Conservation (phyloP, 2,329 filamentous ascomycete species). For the Fusarium pseudograminearum region DNA sequence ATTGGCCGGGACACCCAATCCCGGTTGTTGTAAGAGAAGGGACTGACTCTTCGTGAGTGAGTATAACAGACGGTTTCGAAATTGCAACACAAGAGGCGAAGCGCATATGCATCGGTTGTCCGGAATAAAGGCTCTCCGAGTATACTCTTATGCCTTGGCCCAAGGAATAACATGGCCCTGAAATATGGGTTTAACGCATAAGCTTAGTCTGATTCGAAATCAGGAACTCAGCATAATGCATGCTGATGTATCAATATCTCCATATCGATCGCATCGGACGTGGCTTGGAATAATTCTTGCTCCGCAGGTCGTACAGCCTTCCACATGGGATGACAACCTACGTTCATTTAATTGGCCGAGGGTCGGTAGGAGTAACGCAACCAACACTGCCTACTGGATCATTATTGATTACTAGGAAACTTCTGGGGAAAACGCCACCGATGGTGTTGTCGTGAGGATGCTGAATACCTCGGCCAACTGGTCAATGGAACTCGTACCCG, state of each 20-base stretch:
- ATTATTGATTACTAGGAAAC: not conserved
- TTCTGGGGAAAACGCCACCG: not conserved
- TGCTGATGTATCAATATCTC: not conserved
- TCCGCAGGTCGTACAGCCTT: not conserved
- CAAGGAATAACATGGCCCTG: not conserved
- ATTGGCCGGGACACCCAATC: not conserved
- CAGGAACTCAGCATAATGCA: not conserved
- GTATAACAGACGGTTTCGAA: not conserved
- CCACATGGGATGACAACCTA: not conserved
- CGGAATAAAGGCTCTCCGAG: not conserved
- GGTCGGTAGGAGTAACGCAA: not conserved
- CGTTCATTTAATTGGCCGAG: not conserved
- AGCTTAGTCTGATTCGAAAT: not conserved
- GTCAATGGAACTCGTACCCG: not conserved
- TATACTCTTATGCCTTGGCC: constrained; percentile 5
- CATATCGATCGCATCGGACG: not conserved
- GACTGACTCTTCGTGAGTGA: not conserved
- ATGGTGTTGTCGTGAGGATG: not conserved
- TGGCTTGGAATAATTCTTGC: constrained; percentile 10
- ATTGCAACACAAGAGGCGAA: not conserved
- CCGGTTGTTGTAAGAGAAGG: not conserved
- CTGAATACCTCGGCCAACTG: constrained; percentile 3
- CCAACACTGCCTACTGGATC: constrained; percentile 16
- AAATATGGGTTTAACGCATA: not conserved
- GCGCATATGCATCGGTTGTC: not conserved